A percentile compares a stretch with the other conserved stretches of the same genome.
phyloP scores from a whole-genome alignment of 805 yeast species.

The Cyberlindnera misumaiensis region DNA sequence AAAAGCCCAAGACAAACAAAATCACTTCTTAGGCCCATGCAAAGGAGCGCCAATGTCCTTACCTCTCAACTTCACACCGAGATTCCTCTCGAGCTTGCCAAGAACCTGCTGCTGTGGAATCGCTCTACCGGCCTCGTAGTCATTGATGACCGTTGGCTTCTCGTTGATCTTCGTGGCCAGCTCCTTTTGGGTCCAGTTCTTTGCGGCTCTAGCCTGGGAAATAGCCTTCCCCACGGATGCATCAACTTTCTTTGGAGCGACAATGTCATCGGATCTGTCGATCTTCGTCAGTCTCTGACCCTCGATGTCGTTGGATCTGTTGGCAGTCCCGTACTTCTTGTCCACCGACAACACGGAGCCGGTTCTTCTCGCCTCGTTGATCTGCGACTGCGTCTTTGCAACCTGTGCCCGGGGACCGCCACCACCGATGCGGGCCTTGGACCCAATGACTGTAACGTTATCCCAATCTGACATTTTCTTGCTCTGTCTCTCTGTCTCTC shows the following conservation, averaged over 20 bases:
- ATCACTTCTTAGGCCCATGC: slow-evolving; percentile 34
- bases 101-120: slow-evolving; percentile 93
- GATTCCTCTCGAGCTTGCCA: slow-evolving; percentile 86
- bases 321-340: slow-evolving; percentile 75
- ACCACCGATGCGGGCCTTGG: slow-evolving; percentile 80
- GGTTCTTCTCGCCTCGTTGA: slow-evolving; percentile 90
- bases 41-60: slow-evolving; percentile 91
- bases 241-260: slow-evolving; percentile 85
- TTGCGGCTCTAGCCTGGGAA: slow-evolving; percentile 77
- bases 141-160: slow-evolving; percentile 91
- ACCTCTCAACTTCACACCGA: slow-evolving; percentile 94
- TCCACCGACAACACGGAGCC: slow-evolving; percentile 89
- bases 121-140: slow-evolving; percentile 95
- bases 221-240: slow-evolving; percentile 82
- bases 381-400: slow-evolving; percentile 67
- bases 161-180: slow-evolving; percentile 93
- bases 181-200: slow-evolving; percentile 89
- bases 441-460: slow-evolving; percentile 80
- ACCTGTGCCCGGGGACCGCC: slow-evolving; percentile 83
- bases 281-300: slow-evolving; percentile 93
- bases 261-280: slow-evolving; percentile 90
- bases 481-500: background rate
- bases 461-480: slow-evolving; percentile 79
- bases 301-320: slow-evolving; percentile 64
- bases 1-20: background rate